Base-by-base conservation (phyloP, 2,329 filamentous ascomycete genomes). In the Aspergillus jensenii region DNA sequence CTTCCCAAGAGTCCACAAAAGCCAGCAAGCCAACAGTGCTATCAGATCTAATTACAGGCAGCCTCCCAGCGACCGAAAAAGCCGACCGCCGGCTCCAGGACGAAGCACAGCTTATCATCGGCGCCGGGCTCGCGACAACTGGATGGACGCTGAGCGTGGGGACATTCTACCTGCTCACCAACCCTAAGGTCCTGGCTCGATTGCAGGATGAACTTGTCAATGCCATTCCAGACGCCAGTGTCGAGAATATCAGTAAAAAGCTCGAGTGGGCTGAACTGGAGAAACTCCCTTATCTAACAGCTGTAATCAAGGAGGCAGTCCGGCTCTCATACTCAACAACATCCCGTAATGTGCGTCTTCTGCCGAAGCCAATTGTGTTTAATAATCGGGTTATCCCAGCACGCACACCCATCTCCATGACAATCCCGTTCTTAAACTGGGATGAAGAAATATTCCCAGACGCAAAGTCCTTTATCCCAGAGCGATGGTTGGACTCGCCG, bases 141-240 rank as follows among this genome's bases (percentile, higher is more conserved):
- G 44, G 43, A 11, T 55, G 52, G 52, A 35, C 52, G 23, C 35
- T 55, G 33, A 55, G 27, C 17, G 52, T 55, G 35, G 52, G 52
- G 8, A 55, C 52, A 6, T 55, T 55, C 44, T 41, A 55, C 52
- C 52, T 55, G 15, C 23, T 48, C n/a, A 17, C 9, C n/a, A 55
- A 48, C 33, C 52, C 52, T 4, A 31, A 27, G 2, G 52, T 55
- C n/a, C 35, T 55, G 2, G 21, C 45, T 21, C 52, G 52, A 2
- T 25, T 48, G 44, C 33, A 11, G 27, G 3, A 31, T 1, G 51
- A 53, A 25, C 41, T 54, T 3, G 33, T 23, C 21, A n/a, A 47
- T 17, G 43, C 52, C 2, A 47, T 54, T 6, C 43, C 52, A 47
- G 19, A 33, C n/a, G 43, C 43, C 15, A 54, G 31, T 15, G n/a